Evolutionary conservation across 2,329 filamentous ascomycete genomes (phyloP).

Genomic region (Davidsoniella virescens): DNA sequence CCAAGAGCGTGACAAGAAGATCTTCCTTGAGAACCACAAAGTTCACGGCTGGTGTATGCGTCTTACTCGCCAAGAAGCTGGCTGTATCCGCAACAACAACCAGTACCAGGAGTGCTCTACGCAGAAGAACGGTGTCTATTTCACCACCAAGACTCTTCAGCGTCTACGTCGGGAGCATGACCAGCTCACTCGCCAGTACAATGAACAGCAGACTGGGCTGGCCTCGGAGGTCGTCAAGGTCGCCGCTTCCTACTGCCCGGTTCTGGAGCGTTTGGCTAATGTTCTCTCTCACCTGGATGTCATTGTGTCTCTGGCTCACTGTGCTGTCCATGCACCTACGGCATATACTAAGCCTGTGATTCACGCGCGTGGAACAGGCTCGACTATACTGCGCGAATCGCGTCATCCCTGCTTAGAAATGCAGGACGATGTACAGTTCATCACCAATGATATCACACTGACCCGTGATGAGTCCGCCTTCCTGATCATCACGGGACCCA

Average conservation of each 20-base stretch:
- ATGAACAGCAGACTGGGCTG: conserved; percentile 78
- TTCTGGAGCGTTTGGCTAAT: conserved; percentile 74
- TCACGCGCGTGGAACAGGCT: conserved; percentile 71
- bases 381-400: conserved; percentile 80
- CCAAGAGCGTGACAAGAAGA: conserved; percentile 94
- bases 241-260: conserved; percentile 84
- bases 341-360: conserved; percentile 85
- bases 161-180: conserved; percentile 78
- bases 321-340: conserved; percentile 79
- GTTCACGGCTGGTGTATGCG: conserved; percentile 95
- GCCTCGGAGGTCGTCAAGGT: conserved; percentile 88
- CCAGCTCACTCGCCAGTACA: conserved; percentile 86
- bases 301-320: conserved; percentile 83
- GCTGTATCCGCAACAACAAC: conserved; percentile 81
- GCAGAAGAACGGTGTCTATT: conserved; percentile 97
- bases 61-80: conserved; percentile 76
- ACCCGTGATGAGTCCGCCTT: conserved; percentile 69
- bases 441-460: conserved; percentile 88
- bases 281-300: conserved; percentile 90
- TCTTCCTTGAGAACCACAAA: conserved; percentile 91
- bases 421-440: conserved; percentile 97
- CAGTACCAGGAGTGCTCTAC: conserved; percentile 90
- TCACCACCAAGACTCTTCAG: conserved; percentile 73
- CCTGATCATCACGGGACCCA: conserved; percentile 90
- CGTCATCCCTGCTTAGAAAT: conserved; percentile 97